Evolutionary conservation across 768 basidiomycete genomes (phyloP), one percentile per base, ranked within the genome.

Genomic region (Tubosaeta sp.): DNA sequence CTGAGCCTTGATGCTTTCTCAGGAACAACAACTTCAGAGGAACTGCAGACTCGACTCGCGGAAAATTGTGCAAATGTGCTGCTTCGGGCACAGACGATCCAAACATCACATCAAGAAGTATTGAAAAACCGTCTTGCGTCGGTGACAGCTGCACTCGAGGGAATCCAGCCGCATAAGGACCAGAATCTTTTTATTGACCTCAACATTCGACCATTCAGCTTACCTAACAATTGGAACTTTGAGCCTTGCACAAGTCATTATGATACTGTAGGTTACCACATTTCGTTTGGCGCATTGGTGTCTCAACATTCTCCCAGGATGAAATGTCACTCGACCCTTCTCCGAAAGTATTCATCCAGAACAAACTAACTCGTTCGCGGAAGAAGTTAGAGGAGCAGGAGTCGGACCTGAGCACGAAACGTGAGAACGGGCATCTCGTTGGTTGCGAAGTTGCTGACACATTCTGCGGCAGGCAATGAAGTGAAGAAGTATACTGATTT

Each of bases 311-410:
- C 16, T 54, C 22, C 16, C 27, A 66, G 64, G 46, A 55, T 37
- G 79, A 76, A 6, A 78, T 91, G 68, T 84, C 72, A 61, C 66
- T 84, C 12, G 91, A 91, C 33, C 71, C 79, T 19, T 79, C 78
- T 8, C 84, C 91, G 1, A 91, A 88, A 67, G 75, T 89, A 2
- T 82, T 88, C 63, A 72, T 93, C 19, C 91, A 93, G 71, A 93
- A 93, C 65, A 87, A 84, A 56, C 76, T 91, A 25, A 70, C 71
- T 46, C 77, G 75, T 51, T 81, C 78, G 51, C 76, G 80, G 50
- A 71, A 66, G 32, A 90, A 87, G 70, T 63, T 88, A n/a, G 62
- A 72, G 47, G 89, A 91, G 57, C 65, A 88, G 8, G 66, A 60
- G n/a, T 75, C 82, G 5, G 59, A 84, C 13, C 72, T 88, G 6